Evolutionary conservation across 2,329 filamentous ascomycete species (phyloP).

Genomic region (Aspergillus sp.): DNA sequence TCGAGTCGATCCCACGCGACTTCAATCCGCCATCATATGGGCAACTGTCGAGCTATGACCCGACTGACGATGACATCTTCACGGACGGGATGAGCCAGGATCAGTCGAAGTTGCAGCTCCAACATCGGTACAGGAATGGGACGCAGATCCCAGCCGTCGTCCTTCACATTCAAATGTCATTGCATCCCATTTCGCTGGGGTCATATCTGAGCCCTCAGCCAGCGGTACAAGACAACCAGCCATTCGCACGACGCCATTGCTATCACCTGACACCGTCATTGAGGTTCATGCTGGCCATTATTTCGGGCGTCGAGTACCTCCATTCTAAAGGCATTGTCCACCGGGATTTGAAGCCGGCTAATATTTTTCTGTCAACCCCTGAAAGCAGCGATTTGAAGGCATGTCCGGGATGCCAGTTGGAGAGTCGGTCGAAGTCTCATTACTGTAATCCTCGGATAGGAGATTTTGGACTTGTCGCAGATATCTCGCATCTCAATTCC

Average conservation of each 20-base stretch:
- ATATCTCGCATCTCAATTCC: slow-evolving; percentile 36
- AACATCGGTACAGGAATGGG: slow-evolving; percentile 13
- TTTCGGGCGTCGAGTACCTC: slow-evolving; percentile 57
- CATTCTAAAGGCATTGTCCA: slow-evolving; percentile 54
- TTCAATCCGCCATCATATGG: slow-evolving; percentile 21
- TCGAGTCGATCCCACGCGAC: slow-evolving; percentile 41
- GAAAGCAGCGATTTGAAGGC: slow-evolving; percentile 39
- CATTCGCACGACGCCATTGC: slow-evolving; percentile 43
- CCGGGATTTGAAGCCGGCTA: slow-evolving; percentile 59
- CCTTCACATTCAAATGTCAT: slow-evolving; percentile 60
- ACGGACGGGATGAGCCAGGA: slow-evolving; percentile 32
- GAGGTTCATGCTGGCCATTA: slow-evolving; percentile 48
- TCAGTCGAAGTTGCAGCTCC: slow-evolving; percentile 23
- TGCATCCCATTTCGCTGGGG: slow-evolving; percentile 53
- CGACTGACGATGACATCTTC: slow-evolving; percentile 31
- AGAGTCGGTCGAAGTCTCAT: slow-evolving; percentile 17
- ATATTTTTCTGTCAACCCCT: slow-evolving; percentile 52
- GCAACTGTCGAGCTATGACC: slow-evolving; percentile 27
- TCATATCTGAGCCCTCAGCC: slow-evolving; percentile 44
- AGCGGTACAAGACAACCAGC: slow-evolving; percentile 10
- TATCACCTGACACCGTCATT: slow-evolving; percentile 52
- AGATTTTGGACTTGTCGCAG: slow-evolving; percentile 57
- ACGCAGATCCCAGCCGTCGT: slow-evolving; percentile 34
- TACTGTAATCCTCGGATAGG: slow-evolving; percentile 54
- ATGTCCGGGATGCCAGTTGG: slow-evolving; percentile 38